phyloP scores from a whole-genome alignment of 768 basidiomycete genomes.

The Lactifluus pinguis region DNA sequence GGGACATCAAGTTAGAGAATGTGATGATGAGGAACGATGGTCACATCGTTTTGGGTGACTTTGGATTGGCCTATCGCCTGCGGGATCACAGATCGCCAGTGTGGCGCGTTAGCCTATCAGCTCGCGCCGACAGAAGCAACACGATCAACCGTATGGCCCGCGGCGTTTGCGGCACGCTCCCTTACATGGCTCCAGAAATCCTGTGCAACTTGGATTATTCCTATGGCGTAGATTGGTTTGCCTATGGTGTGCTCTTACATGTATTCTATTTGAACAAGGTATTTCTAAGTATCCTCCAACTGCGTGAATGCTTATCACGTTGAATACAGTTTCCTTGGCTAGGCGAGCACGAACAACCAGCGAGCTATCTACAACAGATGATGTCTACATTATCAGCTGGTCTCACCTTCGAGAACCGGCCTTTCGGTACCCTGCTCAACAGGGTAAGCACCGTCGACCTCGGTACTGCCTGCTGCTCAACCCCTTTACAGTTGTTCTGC shows the following conservation, averaged over 20 bases:
- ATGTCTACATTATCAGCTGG: constrained; percentile 3
- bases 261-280: constrained; percentile 11
- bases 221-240: constrained; percentile 17
- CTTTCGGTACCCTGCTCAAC: constrained; percentile 2
- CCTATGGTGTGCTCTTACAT: constrained; percentile 16
- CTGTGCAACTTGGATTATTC: constrained; percentile 12
- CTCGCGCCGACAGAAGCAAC: not conserved
- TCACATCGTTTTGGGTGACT: constrained; percentile 86
- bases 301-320: not conserved
- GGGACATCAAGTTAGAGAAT: constrained; percentile 95
- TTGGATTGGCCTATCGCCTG: constrained; percentile 39
- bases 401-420: not conserved
- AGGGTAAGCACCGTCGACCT: not conserved
- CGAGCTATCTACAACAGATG: constrained; percentile 9
- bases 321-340: constrained; percentile 13
- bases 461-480: not conserved
- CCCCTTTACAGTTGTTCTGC: not conserved
- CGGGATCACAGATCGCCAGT: not conserved
- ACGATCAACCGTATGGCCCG: not conserved
- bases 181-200: constrained; percentile 19
- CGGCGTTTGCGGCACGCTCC: constrained; percentile 13
- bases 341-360: constrained; percentile 5
- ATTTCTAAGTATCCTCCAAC: not conserved
- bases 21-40: constrained; percentile 83
- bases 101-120: not conserved